phyloP scores from a whole-genome alignment of 208 protist genomes.

The Trypanosoma caninum region DNA sequence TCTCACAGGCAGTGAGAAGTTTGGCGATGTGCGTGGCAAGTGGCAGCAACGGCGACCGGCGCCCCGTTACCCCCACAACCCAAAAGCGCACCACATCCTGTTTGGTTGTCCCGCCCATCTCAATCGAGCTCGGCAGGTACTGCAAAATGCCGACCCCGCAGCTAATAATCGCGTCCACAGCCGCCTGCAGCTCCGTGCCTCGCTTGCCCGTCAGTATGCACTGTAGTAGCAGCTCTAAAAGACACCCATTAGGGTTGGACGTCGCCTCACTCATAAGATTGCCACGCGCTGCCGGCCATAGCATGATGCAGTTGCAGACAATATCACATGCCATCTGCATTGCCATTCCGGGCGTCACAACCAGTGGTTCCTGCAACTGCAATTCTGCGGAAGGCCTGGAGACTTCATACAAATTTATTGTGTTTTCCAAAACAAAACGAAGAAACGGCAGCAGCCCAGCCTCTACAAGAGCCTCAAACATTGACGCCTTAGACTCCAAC shows the following conservation, averaged over 20 bases:
- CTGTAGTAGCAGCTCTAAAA: conserved; percentile 41
- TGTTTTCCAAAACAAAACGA: conserved; percentile 19
- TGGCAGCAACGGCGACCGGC: conserved; percentile 33
- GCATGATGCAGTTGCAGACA: conserved; percentile 27
- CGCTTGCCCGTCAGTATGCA: conserved; percentile 29
- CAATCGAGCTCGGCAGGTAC: conserved; percentile 17
- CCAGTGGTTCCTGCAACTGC: neutral
- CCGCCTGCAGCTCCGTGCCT: conserved; percentile 38
- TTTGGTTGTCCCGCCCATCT: conserved; percentile 18
- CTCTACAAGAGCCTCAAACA: conserved; percentile 45
- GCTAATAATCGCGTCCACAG: conserved; percentile 32
- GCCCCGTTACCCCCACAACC: conserved; percentile 33
- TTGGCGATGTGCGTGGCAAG: conserved; percentile 27
- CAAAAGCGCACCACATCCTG: conserved; percentile 59
- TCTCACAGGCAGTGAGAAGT: conserved; percentile 7
- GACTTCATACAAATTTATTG: conserved; percentile 3
- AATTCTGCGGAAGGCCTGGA: neutral
- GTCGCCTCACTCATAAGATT: conserved; percentile 13
- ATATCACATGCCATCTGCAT: conserved; percentile 43
- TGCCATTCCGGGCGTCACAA: conserved; percentile 19
- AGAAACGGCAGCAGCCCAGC: conserved; percentile 42
- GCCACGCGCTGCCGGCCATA: conserved; percentile 25
- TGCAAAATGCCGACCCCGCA: conserved; percentile 23
- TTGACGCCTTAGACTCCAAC: conserved; percentile 41
- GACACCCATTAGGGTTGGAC: conserved; percentile 16